Percentiles rank a stretch among this genome's conserved stretches.
These are phyloP conservation scores for Colletotrichum agaves DNA, from an alignment of 2,329 filamentous ascomycete genomes.

Conservation along the genomic window DNA sequence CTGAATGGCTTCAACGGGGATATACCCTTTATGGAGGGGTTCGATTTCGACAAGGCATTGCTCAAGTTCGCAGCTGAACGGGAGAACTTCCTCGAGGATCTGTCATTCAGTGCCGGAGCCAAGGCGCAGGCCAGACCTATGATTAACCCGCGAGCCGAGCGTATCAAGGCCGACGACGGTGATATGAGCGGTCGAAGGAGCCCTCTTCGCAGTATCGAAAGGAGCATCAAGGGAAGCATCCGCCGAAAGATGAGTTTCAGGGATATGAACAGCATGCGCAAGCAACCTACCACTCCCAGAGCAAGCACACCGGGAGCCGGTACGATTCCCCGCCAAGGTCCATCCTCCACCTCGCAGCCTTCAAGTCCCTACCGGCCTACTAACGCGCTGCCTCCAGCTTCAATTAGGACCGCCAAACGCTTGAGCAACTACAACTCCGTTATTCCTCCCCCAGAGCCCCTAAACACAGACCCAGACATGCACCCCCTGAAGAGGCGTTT, in stretches of 20 bases:
- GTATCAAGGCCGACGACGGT: constrained; percentile 80
- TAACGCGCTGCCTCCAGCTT: constrained; percentile 53
- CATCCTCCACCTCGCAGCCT: constrained; percentile 32
- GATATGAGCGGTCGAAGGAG: constrained; percentile 63
- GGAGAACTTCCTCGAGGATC: constrained; percentile 91
- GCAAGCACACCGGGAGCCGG: constrained; percentile 37
- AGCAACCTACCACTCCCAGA: constrained; percentile 73
- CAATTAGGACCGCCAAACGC: constrained; percentile 82
- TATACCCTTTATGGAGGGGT: constrained; percentile 55
- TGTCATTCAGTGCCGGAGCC: constrained; percentile 87
- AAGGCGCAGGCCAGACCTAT: constrained; percentile 77
- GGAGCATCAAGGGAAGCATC: constrained; percentile 83
- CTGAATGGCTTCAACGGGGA: constrained; percentile 37
- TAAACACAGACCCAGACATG: constrained; percentile 91
- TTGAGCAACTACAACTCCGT: constrained; percentile 99
- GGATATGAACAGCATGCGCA: constrained; percentile 95
- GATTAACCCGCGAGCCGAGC: constrained; percentile 82
- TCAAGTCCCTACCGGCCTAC: constrained; percentile 37
- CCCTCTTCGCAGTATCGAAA: constrained; percentile 67
- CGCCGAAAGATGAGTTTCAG: constrained; percentile 90
- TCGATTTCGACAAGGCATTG: constrained; percentile 93
- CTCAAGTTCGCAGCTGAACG: constrained; percentile 96
- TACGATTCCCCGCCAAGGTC: constrained; percentile 30
- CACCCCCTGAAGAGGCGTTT: constrained; percentile 94
- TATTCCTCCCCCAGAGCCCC: constrained; percentile 90